Base-by-base conservation (phyloP, 31 red algal genomes). In the Odonthalia washingtoniensis region DNA sequence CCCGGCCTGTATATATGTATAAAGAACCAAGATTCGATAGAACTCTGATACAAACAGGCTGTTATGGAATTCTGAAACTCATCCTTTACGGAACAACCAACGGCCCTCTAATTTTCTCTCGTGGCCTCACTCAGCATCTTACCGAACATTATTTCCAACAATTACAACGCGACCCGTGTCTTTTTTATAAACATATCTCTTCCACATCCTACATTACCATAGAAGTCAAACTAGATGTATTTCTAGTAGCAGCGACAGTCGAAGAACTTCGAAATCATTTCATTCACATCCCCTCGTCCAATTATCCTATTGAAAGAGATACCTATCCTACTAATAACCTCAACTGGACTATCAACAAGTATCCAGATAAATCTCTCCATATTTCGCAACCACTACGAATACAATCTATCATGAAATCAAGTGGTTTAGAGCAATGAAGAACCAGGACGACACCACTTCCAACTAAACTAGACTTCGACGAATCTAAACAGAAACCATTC, bases 41-140 rank as follows among this genome's bases (percentile, higher is more conserved):
- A 2, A 69, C 36, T 4, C 0, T 34, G 2, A 33, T 1, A 52
- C 74, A 88, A 72, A 36, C n/a, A 1, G n/a, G 27, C 31, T 3
- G 3, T 2, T 69, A 31, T 21, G 74, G 74, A 3, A 72, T 21
- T 4, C 75, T 88, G 2, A 42, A 44, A 2, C 61, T 37, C 30
- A 88, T 78, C 85, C 61, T 88, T 1, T 80, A 88, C 30, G 85
- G 85, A 21, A 46, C 74, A 3, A 63, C 78, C 0, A 61, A 40
- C 40, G 68, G 44, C n/a, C n/a, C n/a, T n/a, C n/a, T n/a, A n/a
- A n/a, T n/a, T n/a, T n/a, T n/a, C n/a, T n/a, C n/a, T n/a, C n/a
- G n/a, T n/a, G n/a, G n/a, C n/a, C n/a, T n/a, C n/a, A n/a, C n/a
- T n/a, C n/a, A n/a, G n/a, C n/a, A 72, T 70, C 32, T 28, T 68